Evolutionary conservation across 75 land plant species (phyloP), one percentile per base, ranked within the genome.

Genomic region (Adiantum capillusveneris): DNA sequence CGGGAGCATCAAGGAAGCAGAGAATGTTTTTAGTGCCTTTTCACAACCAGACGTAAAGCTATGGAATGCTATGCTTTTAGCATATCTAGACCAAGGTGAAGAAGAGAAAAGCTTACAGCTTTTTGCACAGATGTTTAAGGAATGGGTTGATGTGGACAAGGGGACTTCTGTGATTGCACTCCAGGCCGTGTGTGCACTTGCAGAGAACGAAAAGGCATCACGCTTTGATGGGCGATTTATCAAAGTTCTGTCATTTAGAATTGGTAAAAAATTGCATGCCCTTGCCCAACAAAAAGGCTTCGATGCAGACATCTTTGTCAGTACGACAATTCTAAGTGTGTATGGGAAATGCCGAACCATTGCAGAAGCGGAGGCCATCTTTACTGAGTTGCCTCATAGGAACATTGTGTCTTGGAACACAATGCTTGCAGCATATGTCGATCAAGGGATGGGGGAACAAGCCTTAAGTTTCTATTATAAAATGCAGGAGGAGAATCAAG

Each of bases 361-460:
- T 13, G 48, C 50, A 24, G 31, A 21, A 29, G 70, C 76, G 19
- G 27, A 44, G 16, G n/a, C 53, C 6, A 13, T 67, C 1, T 74
- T 74, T 49, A 11, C 44, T 1, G 37, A 25, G 18, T 56, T 67
- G 37, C 26, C 27, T 27, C 21, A n/a, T 18, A 60, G 37, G 18
- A 57, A 61, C 34, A 31, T 39, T 19, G 50, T 68, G 13, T 34
- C 64, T 24, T 74, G 70, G 76, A 67, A 57, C 29, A 49, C 76
- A 45, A 42, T 74, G 54, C 61, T 74, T 27, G 24, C 65, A 39
- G 71, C 64, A 25, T 76, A 36, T 51, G 70, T 65, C 13, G 53
- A 71, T 41, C 75, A 76, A 58, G 79, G 79, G 9, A n/a, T 11
- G 28, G 45, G 70, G 34, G 20, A 53, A 25, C 58, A 76, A 45